phyloP scores from a whole-genome alignment of 2,329 filamentous ascomycete genomes.

The Apiospora pterosperma region DNA sequence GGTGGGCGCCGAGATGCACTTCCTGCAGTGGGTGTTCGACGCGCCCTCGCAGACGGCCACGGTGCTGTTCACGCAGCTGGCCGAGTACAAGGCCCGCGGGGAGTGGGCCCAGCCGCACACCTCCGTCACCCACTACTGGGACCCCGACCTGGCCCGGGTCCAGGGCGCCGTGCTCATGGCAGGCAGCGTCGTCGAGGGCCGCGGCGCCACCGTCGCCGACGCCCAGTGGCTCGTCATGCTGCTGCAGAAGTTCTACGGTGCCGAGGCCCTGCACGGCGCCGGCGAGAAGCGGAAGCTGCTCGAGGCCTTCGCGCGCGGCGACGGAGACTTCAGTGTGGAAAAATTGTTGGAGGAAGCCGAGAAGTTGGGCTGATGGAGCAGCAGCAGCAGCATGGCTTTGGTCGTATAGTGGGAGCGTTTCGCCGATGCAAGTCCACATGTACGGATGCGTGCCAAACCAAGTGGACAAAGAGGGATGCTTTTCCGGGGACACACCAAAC shows the following conservation, averaged over 20 bases:
- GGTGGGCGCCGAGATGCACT: slow-evolving; percentile 86
- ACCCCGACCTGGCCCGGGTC: slow-evolving; percentile 58
- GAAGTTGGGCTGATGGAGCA: slow-evolving; percentile 54
- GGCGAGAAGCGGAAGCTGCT: slow-evolving; percentile 67
- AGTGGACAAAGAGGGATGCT: not conserved
- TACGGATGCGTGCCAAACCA: not conserved
- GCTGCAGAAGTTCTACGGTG: slow-evolving; percentile 87
- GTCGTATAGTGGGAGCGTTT: not conserved
- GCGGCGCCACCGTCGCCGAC: slow-evolving; percentile 74
- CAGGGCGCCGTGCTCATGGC: slow-evolving; percentile 84
- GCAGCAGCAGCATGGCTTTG: not conserved
- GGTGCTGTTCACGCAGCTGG: slow-evolving; percentile 90
- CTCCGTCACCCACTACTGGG: slow-evolving; percentile 86
- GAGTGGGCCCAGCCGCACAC: slow-evolving; percentile 92
- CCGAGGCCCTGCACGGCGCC: slow-evolving; percentile 50
- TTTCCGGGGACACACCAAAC: not conserved
- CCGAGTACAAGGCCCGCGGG: slow-evolving; percentile 86
- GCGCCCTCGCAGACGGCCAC: slow-evolving; percentile 59
- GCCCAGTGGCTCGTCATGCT: slow-evolving; percentile 91
- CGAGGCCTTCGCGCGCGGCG: slow-evolving; percentile 78
- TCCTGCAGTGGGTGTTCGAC: slow-evolving; percentile 94
- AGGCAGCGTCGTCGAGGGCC: slow-evolving; percentile 71
- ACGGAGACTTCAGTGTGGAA: slow-evolving; percentile 77
- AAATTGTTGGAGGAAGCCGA: slow-evolving; percentile 86
- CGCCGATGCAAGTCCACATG: not conserved